Base-by-base conservation (phyloP, 306 rosid genomes). In the Mimosa bimucronata region DNA sequence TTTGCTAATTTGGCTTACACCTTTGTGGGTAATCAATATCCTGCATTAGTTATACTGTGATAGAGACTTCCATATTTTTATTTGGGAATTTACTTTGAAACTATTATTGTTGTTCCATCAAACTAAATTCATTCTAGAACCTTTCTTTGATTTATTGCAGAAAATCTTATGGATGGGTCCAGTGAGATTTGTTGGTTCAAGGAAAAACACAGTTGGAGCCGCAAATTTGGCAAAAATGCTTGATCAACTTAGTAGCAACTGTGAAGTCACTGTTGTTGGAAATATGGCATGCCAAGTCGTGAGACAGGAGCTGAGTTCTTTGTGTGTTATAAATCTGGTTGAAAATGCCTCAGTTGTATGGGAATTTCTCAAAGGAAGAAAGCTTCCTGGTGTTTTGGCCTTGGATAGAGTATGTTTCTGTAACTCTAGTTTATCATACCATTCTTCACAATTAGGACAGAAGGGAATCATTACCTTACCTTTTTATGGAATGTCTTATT, bases 301-400 rank as follows among this genome's bases (percentile, higher is more conserved):
- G 73, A 84, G 75, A 81, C 89, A 85, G 75, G 90, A 88, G 69
- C 78, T 85, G 66, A 87, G 83, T 86, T 80, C 82, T 9, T 26
- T 64, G 57, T 88, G 87, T 73, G 80, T 46, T 53, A 66, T 85
- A 80, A 84, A 76, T 78, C 84, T 79, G 85, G 29, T 95, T 73
- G 88, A 84, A 81, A 86, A 87, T 88, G 94, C 97, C 85, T 90
- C 98, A 5, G 96, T 87, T 73, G 87, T 91, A 75, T 92, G 98
- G 98, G 96, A 90, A 80, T 91, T 89, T 90, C 91, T 95, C 79
- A 91, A 93, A 86, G 92, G 95, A 84, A 89, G 94, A 85, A 91
- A 89, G 83, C 98, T 92, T 72, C 98, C 98, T 6, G 98, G 96
- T 48, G 88, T 90, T 76, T 58, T 77, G 77, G 97, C 97, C 74